phyloP scores from a whole-genome alignment of 139 green algal species.

The Chara braunii region DNA sequence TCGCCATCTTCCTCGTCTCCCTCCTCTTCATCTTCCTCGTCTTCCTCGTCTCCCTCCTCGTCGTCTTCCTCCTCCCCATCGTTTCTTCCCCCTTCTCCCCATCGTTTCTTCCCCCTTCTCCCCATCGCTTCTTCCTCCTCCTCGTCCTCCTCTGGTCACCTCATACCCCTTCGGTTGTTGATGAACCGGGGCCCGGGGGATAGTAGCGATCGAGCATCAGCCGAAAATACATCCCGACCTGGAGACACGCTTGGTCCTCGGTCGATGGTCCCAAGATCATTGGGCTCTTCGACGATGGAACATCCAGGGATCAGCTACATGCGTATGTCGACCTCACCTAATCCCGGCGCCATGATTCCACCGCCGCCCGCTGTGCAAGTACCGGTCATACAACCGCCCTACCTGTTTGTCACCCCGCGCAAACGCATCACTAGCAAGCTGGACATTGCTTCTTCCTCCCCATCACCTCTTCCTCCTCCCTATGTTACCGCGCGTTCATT shows the following conservation, averaged over 20 bases:
- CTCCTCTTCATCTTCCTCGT: too few species aligned
- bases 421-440: slow-evolving; percentile 43
- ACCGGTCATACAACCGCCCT: slow-evolving; percentile 7
- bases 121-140: too few species aligned
- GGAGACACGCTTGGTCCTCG: slow-evolving; percentile 20
- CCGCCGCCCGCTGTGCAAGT: not conserved
- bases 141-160: too few species aligned
- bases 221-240: not conserved
- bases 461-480: too few species aligned
- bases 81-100: too few species aligned
- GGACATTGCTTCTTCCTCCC: too few species aligned
- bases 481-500: too few species aligned
- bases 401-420: slow-evolving; percentile 18
- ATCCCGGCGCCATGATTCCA: not conserved
- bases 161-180: too few species aligned
- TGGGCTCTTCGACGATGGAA: not conserved
- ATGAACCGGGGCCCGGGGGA: not conserved
- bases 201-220: not conserved
- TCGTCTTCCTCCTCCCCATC: too few species aligned
- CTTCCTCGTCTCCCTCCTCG: too few species aligned
- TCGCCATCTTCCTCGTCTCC: too few species aligned
- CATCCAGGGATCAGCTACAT: not conserved
- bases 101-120: too few species aligned
- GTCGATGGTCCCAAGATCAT: slow-evolving; percentile 8
- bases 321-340: not conserved